Percentiles rank a stretch among this genome's conserved stretches.
These are phyloP conservation scores for Fusarium sp. DNA, from an alignment of 2,329 filamentous ascomycete species.

Conservation along the genomic window DNA sequence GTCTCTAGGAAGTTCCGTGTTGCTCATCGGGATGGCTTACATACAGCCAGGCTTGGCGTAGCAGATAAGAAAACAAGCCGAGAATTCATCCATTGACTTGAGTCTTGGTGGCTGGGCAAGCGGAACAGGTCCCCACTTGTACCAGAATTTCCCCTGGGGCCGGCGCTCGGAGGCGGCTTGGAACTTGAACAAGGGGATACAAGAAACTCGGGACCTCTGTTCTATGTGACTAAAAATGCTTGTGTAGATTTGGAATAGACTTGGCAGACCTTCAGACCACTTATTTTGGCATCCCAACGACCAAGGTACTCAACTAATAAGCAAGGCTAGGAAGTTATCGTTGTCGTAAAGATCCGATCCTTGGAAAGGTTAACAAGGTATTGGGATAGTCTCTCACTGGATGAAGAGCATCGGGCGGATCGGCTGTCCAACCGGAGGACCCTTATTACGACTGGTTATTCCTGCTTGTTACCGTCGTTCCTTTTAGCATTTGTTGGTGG, in stretches of 20 bases:
- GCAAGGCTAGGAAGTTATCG: conserved; percentile 5
- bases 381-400: conserved; percentile 5
- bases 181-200: no score
- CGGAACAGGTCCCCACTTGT: conserved; percentile 20
- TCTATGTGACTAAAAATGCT: background rate
- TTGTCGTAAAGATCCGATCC: conserved; percentile 3
- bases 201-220: background rate
- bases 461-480: conserved; percentile 3
- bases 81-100: conserved; percentile 4
- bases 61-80: conserved; percentile 15
- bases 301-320: background rate
- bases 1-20: conserved; percentile 10
- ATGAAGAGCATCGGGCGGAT: conserved; percentile 4
- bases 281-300: background rate
- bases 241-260: background rate
- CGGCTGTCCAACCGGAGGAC: conserved; percentile 37
- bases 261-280: background rate
- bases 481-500: background rate
- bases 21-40: conserved; percentile 22
- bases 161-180: conserved; percentile 20
- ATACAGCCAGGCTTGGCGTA: conserved; percentile 27
- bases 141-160: conserved; percentile 15
- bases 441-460: conserved; percentile 35
- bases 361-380: background rate
- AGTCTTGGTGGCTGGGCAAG: background rate